A percentile compares a stretch with the other conserved stretches of the same genome.
Conservation (phyloP, 306 rosid species). For the Purshia tridentata region DNA sequence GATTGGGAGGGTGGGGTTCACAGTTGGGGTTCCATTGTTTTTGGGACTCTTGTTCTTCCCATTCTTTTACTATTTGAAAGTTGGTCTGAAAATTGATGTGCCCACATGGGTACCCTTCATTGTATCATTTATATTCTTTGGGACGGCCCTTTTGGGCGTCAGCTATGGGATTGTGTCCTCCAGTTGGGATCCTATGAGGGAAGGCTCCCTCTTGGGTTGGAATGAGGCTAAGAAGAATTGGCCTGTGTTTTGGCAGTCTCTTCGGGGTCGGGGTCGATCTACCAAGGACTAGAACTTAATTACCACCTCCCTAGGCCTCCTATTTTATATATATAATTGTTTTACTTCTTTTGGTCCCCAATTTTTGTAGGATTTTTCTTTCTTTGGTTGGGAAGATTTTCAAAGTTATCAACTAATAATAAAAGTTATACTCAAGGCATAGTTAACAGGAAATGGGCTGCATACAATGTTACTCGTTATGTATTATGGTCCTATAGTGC, state of each 20-base stretch:
- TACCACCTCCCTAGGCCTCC: no score
- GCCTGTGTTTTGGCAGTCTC: slow-evolving; percentile 71
- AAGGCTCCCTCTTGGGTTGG: slow-evolving; percentile 70
- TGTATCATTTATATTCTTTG: slow-evolving; percentile 83
- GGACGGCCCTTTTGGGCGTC: slow-evolving; percentile 83
- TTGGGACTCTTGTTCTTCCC: slow-evolving; percentile 83
- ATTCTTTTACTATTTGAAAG: slow-evolving; percentile 77
- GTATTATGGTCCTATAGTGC: no score
- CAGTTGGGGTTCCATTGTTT: slow-evolving; percentile 73
- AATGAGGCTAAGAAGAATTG: slow-evolving; percentile 69
- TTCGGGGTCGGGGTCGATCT: slow-evolving; percentile 40
- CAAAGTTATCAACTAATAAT: no score
- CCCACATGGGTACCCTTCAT: slow-evolving; percentile 94
- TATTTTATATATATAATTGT: no score
- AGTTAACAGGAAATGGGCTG: no score
- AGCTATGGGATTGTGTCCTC: slow-evolving; percentile 97
- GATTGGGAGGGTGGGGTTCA: slow-evolving; percentile 72
- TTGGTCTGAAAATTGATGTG: slow-evolving; percentile 73
- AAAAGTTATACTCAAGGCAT: no score
- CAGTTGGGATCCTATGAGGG: slow-evolving; percentile 81
- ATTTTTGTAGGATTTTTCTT: not conserved
- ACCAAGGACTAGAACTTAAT: slow-evolving; percentile 44
- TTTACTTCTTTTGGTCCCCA: not conserved
- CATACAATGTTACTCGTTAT: no score
- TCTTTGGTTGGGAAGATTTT: not conserved